phyloP scores from a whole-genome alignment of 345 rosid species.

The Moricandia arvensis region DNA sequence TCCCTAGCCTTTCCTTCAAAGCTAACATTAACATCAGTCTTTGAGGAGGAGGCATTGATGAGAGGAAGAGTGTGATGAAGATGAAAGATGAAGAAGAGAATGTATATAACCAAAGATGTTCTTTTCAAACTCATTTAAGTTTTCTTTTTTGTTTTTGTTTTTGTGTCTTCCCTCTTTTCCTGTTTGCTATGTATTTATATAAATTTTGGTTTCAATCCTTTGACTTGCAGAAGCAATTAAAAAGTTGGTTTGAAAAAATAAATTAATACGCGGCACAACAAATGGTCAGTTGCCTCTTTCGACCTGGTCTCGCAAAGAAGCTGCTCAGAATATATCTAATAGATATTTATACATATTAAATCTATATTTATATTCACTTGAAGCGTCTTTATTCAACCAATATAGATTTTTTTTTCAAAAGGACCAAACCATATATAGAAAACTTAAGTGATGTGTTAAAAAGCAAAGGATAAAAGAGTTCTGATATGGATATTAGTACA shows the following conservation, averaged over 20 bases:
- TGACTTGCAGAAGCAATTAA: neutral
- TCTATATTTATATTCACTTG: neutral
- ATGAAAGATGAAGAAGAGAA: conserved; percentile 21
- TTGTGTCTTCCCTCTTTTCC: neutral
- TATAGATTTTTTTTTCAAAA: no score
- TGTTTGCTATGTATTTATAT: neutral
- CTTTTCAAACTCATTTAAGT: conserved; percentile 24
- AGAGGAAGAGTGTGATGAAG: conserved; percentile 8
- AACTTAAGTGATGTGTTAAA: neutral
- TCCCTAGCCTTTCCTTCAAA: conserved; percentile 23
- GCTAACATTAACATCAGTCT: conserved; percentile 1
- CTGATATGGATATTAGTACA: neutral
- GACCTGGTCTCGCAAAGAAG: neutral
- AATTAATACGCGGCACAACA: neutral
- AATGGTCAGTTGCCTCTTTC: neutral
- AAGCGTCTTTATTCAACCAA: neutral
- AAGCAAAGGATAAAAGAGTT: neutral
- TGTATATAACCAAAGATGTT: conserved; percentile 20
- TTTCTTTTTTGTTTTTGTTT: neutral
- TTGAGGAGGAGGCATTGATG: neutral
- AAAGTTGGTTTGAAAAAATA: neutral
- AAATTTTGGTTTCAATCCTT: neutral
- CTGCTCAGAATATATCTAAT: neutral
- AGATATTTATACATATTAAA: neutral
- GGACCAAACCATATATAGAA: neutral